A percentile compares a stretch with the other conserved stretches of the same genome.
These are phyloP conservation scores for Lanmaoa pseudosensibilis DNA, from an alignment of 768 basidiomycete species.

Conservation along the genomic window DNA sequence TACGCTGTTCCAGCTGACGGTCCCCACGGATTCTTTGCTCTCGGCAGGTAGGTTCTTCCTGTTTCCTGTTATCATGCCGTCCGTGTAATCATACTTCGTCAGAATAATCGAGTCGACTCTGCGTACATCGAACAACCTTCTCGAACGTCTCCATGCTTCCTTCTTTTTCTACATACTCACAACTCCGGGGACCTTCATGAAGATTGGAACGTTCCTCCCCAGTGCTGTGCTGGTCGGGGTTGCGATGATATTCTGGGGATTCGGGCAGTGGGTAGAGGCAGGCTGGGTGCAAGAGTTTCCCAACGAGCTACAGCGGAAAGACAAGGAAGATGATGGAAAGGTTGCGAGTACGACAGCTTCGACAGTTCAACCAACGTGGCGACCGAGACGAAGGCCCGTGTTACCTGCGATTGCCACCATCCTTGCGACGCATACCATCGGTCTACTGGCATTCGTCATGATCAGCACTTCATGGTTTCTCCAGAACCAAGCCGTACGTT, in stretches of 20 bases:
- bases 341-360: background rate
- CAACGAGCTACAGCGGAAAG: constrained; percentile 1
- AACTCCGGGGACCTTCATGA: constrained; percentile 65
- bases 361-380: constrained; percentile 6
- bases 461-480: constrained; percentile 49
- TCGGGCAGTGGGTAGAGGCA: constrained; percentile 68
- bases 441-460: constrained; percentile 49
- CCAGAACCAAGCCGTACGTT: constrained; percentile 41
- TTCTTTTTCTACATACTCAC: constrained; percentile 89
- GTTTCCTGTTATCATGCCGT: background rate
- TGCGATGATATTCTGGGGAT: constrained; percentile 82
- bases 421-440: constrained; percentile 54
- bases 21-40: constrained; percentile 92
- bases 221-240: constrained; percentile 82
- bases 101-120: constrained; percentile 87
- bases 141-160: constrained; percentile 95
- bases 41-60: constrained; percentile 67
- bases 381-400: constrained; percentile 50
- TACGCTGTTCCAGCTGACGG: constrained; percentile 85
- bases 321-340: constrained; percentile 14
- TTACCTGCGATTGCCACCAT: constrained; percentile 54
- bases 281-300: constrained; percentile 46
- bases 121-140: constrained; percentile 88
- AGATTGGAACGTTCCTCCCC: constrained; percentile 90
- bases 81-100: background rate